Evolutionary conservation across 1,284 basidiomycete genomes (phyloP).

Genomic region (Erythrobasidium hasegawianum): DNA sequence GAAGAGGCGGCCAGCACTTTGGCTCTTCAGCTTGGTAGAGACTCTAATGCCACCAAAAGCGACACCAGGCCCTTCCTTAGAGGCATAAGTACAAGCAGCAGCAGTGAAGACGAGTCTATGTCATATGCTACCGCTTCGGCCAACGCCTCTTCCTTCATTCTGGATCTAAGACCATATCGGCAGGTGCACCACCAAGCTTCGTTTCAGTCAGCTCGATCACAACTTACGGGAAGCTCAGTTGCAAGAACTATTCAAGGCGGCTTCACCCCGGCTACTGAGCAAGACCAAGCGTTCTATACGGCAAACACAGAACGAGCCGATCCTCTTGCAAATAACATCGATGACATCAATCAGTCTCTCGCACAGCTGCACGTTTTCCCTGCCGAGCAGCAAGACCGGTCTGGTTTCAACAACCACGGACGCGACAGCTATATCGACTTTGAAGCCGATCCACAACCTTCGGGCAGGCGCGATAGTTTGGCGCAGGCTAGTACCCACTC

Average conservation of each 20-base stretch:
- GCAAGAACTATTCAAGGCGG: conserved; percentile 9
- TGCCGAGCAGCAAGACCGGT: too few species aligned
- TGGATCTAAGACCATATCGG: not conserved
- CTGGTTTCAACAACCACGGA: too few species aligned
- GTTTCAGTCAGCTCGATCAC: conserved; percentile 20
- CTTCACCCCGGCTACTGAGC: not conserved
- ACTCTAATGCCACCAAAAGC: too few species aligned
- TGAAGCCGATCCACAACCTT: conserved; percentile 2
- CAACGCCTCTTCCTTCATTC: conserved; percentile 12
- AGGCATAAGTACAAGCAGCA: not conserved
- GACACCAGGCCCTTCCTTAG: not conserved
- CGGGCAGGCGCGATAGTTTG: not conserved
- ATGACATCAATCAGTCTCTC: too few species aligned
- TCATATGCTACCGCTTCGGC: conserved; percentile 2
- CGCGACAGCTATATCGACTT: conserved; percentile 28
- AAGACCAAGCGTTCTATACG: not conserved
- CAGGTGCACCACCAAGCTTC: conserved; percentile 24
- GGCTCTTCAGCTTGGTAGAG: too few species aligned
- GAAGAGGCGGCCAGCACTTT: too few species aligned
- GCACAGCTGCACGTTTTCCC: too few species aligned
- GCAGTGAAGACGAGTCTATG: conserved; percentile 2
- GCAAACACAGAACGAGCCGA: conserved; percentile 3
- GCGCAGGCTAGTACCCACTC: conserved; percentile 2
- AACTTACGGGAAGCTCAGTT: conserved; percentile 26
- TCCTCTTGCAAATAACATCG: not conserved